A percentile compares a stretch with the other conserved stretches of the same genome.
Evolutionary conservation across 768 basidiomycete species (phyloP).

Genomic region (Inosperma sp.): DNA sequence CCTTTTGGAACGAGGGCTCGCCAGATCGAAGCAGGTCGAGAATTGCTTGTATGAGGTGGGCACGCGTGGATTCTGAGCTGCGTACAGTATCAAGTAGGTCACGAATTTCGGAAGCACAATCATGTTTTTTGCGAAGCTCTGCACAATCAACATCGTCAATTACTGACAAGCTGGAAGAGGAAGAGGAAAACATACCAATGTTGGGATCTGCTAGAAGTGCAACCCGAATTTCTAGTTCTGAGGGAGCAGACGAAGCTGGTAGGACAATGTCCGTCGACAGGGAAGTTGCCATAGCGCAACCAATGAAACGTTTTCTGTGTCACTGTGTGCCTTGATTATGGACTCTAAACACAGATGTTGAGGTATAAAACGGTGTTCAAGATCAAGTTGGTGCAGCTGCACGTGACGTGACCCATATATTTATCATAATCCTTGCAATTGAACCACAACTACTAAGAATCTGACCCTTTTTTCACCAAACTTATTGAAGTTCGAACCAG

Average conservation of each 20-base stretch:
- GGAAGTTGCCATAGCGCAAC: constrained; percentile 30
- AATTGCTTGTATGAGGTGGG: constrained; percentile 67
- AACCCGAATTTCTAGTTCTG: constrained; percentile 67
- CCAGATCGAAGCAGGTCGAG: constrained; percentile 68
- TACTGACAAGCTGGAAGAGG: not conserved
- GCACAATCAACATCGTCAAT: constrained; percentile 6
- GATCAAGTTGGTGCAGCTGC: no score
- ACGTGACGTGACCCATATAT: no score
- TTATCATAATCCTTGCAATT: no score
- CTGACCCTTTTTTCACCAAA: no score
- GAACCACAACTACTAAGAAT: no score
- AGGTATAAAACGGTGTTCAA: no score
- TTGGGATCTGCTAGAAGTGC: constrained; percentile 73
- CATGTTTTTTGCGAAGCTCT: constrained; percentile 71
- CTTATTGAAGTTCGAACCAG: no score
- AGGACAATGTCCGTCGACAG: constrained; percentile 32
- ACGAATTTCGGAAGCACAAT: constrained; percentile 70
- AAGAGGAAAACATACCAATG: constrained; percentile 43
- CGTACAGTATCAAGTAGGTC: constrained; percentile 78
- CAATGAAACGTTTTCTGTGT: no score
- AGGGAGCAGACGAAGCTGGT: constrained; percentile 34
- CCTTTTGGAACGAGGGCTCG: constrained; percentile 62
- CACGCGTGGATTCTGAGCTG: constrained; percentile 66
- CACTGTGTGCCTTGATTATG: no score
- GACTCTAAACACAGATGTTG: no score